Evolutionary conservation across 768 basidiomycete species (phyloP), one percentile per base, ranked within the genome.

Genomic region (Suillus occidentalis): DNA sequence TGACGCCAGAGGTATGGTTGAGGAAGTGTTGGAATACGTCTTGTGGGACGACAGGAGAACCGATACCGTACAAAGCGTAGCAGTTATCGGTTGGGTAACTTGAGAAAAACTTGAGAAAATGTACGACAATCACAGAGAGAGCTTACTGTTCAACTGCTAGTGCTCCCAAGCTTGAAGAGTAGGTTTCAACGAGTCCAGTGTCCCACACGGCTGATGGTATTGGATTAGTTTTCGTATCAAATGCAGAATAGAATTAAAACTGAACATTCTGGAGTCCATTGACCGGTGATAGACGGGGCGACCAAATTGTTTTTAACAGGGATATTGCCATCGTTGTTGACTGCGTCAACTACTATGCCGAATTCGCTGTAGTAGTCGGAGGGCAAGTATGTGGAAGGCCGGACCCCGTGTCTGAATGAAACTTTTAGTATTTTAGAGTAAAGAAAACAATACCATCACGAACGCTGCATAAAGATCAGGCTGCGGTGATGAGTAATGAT

Each of bases 391-490:
- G 63, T 70, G n/a, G 65, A 40, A 4, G 70, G 69, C 25, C 82
- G 79, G 58, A 70, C 66, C 4, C 63, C 63, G 63, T 77, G 76
- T 20, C 75, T 76, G 28, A 28, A 43, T 40, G 28, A 18, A 64
- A 20, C 9, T 43, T 28, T 40, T 22, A 6, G 45, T 18, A n/a
- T 42, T 40, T 58, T 10, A 62, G 20, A 14, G 3, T 12, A 20
- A 14, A 4, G 25, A 28, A 45, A 37, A 39, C 39, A 31, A n/a
- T 1, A 42, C 20, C 7, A 37, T 37, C n/a, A 58, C 67, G 57
- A 58, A 68, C 28, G 67, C 63, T 0, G 68, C 81, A 64, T 85
- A 87, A 50, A 85, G 74, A 73, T 86, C 85, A 12, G 79, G 85
- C 75, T 67, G 34, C 2, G 47, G 34, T 9, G 14, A 49, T 43